Evolutionary conservation across 2,329 filamentous ascomycete species (phyloP).

Genomic region (Colletotrichum costaricense): DNA sequence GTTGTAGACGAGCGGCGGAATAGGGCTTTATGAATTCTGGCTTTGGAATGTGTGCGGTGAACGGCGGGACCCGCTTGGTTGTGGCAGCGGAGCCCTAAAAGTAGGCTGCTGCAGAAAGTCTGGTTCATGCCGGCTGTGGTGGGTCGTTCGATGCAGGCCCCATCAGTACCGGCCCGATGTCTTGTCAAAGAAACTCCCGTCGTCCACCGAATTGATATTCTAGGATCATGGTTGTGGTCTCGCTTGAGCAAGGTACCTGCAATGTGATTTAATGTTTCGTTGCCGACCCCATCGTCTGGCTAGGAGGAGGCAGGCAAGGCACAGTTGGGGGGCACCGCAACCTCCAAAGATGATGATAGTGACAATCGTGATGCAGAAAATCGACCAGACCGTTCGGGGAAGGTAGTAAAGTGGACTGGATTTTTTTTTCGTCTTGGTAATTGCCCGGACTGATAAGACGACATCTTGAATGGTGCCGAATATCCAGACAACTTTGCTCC

Average conservation of each 20-base stretch:
- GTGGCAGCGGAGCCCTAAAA: constrained; percentile 1
- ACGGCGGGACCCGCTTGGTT: not conserved
- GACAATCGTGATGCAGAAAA: not conserved
- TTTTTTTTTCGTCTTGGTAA: not conserved
- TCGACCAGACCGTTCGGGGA: not conserved
- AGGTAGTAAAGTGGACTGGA: not conserved
- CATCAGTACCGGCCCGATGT: constrained; percentile 8
- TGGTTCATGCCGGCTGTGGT: constrained; percentile 13
- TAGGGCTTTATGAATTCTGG: not conserved
- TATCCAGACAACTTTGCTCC: constrained; percentile 5
- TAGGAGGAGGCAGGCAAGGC: too few species aligned
- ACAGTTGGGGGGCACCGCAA: not conserved
- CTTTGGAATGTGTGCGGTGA: not conserved
- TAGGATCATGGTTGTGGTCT: constrained; percentile 7
- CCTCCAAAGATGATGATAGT: not conserved
- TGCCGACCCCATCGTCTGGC: not conserved
- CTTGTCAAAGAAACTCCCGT: constrained; percentile 9
- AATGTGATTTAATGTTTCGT: not conserved
- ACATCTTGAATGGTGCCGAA: constrained; percentile 2
- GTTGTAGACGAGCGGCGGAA: fast-evolving
- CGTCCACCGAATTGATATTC: not conserved
- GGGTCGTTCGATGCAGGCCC: constrained; percentile 13
- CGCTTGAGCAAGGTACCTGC: not conserved
- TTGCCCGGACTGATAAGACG: not conserved
- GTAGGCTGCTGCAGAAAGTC: not conserved